Conservation (phyloP, 2,329 filamentous ascomycete genomes). For the Aspergillus fijiensis region DNA sequence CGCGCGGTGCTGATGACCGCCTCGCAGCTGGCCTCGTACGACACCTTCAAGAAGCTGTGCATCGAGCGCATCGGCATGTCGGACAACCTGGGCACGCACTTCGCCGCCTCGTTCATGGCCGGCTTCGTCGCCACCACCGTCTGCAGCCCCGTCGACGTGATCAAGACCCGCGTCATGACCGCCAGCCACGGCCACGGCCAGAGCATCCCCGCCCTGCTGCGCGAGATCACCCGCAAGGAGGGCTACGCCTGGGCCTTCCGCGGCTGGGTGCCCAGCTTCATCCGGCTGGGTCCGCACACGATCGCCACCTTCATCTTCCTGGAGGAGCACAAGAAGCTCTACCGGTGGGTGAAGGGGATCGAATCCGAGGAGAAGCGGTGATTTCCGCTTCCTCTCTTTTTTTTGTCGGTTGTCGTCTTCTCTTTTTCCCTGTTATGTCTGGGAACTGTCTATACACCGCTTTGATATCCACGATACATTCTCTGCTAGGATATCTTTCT, state of each 20-base stretch:
- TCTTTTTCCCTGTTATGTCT: background rate
- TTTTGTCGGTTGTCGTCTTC: background rate
- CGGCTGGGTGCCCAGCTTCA: slow-evolving; percentile 67
- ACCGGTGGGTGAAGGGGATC: slow-evolving; percentile 45
- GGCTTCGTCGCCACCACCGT: slow-evolving; percentile 67
- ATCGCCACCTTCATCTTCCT: slow-evolving; percentile 66
- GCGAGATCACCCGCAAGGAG: slow-evolving; percentile 56
- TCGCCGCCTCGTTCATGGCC: slow-evolving; percentile 60
- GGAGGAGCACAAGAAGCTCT: slow-evolving; percentile 67
- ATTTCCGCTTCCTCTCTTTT: slow-evolving; percentile 9
- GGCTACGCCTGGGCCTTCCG: slow-evolving; percentile 65
- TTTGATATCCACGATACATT: background rate
- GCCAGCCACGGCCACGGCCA: slow-evolving; percentile 48
- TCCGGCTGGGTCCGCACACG: slow-evolving; percentile 64
- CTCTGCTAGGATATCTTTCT: background rate
- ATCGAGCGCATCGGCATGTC: slow-evolving; percentile 53
- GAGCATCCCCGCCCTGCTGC: slow-evolving; percentile 50
- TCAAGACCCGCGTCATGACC: slow-evolving; percentile 67
- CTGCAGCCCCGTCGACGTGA: slow-evolving; percentile 66
- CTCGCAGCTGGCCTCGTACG: slow-evolving; percentile 63
- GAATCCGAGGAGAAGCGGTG: slow-evolving; percentile 57
- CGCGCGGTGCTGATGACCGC: slow-evolving; percentile 66
- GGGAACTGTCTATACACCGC: background rate
- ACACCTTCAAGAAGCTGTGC: slow-evolving; percentile 61
- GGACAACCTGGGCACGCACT: slow-evolving; percentile 61